Base-by-base conservation (phyloP, 495 filamentous ascomycete genomes). In the Hyaloscypha hepaticicola region DNA sequence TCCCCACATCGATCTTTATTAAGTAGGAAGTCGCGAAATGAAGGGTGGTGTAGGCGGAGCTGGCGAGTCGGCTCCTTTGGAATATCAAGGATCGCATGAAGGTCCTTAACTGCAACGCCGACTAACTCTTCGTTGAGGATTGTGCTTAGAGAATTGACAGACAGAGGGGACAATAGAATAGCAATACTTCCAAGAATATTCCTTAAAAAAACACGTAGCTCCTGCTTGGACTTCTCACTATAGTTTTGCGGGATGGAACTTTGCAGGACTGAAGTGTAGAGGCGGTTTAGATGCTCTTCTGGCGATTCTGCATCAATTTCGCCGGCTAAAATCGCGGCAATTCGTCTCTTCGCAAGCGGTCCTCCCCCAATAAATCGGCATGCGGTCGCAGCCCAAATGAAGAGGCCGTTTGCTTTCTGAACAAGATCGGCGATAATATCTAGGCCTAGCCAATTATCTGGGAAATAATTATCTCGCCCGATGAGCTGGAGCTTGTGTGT, bases 11-110 rank as follows among this genome's bases (percentile, higher is more conserved):
- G 70, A 11, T 70, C 52, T 38, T 64, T 49, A 65, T 79, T 72
- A 45, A 83, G 53, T 16, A 85, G 75, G 66, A 78, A 83, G 66
- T 84, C 81, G 48, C 78, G 80, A 60, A 85, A 81, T n/a, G 81
- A 82, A 9, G 72, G 75, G 63, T 85, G 81, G 53, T 77, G 76
- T 5, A 78, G 69, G 16, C 73, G 72, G 26, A 84, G 50, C 5
- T 74, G 73, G 14, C 33, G 27, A 22, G 55, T 45, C 24, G 52
- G 0, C 24, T 76, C 55, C 3, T 70, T 58, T 34, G 77, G 72
- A 24, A 80, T 68, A 55, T 71, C 60, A 1, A 82, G 64, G 45
- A 80, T 71, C 8, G 76, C 70, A 58, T 74, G 72, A 21, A 79
- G 70, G 16, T 63, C 55, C 21, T 63, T 61, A 31, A 78, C 72